Conservation (phyloP, 1,139 yeast species). For the Zygotorulaspora mrakii region DNA sequence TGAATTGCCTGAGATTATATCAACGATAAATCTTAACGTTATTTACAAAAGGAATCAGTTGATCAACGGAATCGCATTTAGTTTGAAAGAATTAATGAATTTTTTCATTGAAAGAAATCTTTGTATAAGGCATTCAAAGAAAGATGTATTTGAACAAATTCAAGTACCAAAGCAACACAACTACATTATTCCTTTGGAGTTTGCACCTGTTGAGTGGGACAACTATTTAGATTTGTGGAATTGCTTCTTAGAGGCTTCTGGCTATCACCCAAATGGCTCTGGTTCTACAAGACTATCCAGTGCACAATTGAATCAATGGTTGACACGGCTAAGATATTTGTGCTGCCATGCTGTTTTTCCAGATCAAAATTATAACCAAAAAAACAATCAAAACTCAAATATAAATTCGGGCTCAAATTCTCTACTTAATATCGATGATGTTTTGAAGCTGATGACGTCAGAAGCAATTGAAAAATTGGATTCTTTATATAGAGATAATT, state of each 20-base stretch:
- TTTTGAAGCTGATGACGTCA: constrained; percentile 59
- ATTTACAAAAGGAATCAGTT: constrained; percentile 8
- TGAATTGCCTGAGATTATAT: constrained; percentile 25
- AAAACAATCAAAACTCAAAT: constrained; percentile 12
- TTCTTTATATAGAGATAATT: constrained; percentile 47
- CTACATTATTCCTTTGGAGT: constrained; percentile 63
- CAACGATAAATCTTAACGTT: constrained; percentile 15
- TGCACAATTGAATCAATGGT: constrained; percentile 49
- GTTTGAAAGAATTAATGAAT: constrained; percentile 26
- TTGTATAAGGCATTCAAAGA: constrained; percentile 77
- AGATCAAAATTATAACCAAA: constrained; percentile 22
- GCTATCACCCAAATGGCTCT: constrained; percentile 54
- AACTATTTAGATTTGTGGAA: constrained; percentile 64
- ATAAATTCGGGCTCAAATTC: constrained; percentile 9
- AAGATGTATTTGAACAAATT: constrained; percentile 75
- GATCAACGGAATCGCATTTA: constrained; percentile 23
- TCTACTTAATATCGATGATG: constrained; percentile 60
- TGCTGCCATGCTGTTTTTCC: constrained; percentile 84
- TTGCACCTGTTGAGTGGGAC: constrained; percentile 78
- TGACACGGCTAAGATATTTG: constrained; percentile 63
- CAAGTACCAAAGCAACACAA: constrained; percentile 73
- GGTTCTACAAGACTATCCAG: constrained; percentile 47
- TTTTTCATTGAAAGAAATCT: constrained; percentile 34
- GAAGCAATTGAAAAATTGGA: constrained; percentile 49
- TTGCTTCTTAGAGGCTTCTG: constrained; percentile 49